phyloP scores from a whole-genome alignment of 768 basidiomycete genomes.

The Leucogyrophana mollusca region DNA sequence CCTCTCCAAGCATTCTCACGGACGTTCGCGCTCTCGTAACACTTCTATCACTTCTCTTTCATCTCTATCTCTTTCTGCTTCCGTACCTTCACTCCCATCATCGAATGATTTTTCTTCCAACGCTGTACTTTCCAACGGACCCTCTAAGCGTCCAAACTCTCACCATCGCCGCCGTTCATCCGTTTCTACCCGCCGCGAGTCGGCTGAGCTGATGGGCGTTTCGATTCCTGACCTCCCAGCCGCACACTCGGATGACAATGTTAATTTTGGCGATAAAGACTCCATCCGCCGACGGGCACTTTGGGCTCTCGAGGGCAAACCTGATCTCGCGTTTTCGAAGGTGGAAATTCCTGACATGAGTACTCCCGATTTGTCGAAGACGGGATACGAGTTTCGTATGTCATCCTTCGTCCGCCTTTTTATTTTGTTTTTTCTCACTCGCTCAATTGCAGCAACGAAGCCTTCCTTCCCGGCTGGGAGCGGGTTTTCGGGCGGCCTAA shows the following conservation, averaged over 20 bases:
- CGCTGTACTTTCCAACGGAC: conserved; percentile 19
- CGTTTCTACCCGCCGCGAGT: conserved; percentile 87
- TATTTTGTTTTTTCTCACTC: conserved; percentile 7
- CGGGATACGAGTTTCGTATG: conserved; percentile 68
- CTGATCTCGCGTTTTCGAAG: conserved; percentile 64
- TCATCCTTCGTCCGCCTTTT: conserved; percentile 21
- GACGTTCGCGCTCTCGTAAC: conserved; percentile 67
- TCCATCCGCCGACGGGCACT: conserved; percentile 82
- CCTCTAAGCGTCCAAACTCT: conserved; percentile 60
- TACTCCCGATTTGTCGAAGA: conserved; percentile 53
- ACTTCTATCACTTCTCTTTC: conserved; percentile 44
- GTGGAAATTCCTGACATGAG: conserved; percentile 84
- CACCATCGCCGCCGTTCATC: conserved; percentile 86
- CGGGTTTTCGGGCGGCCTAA: conserved; percentile 37
- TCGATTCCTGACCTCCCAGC: conserved; percentile 64
- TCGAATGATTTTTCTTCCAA: conserved; percentile 39
- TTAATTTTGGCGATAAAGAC: conserved; percentile 70
- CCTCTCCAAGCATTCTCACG: conserved; percentile 32
- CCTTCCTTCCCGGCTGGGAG: conserved; percentile 54
- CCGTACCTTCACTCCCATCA: conserved; percentile 35
- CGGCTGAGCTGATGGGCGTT: conserved; percentile 88
- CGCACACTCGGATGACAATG: conserved; percentile 61
- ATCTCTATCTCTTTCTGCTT: conserved; percentile 39
- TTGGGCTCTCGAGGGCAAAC: conserved; percentile 84
- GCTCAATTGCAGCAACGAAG: conserved; percentile 49